Evolutionary conservation across 306 rosid genomes (phyloP).

Genomic region (Sicyos baderoa): DNA sequence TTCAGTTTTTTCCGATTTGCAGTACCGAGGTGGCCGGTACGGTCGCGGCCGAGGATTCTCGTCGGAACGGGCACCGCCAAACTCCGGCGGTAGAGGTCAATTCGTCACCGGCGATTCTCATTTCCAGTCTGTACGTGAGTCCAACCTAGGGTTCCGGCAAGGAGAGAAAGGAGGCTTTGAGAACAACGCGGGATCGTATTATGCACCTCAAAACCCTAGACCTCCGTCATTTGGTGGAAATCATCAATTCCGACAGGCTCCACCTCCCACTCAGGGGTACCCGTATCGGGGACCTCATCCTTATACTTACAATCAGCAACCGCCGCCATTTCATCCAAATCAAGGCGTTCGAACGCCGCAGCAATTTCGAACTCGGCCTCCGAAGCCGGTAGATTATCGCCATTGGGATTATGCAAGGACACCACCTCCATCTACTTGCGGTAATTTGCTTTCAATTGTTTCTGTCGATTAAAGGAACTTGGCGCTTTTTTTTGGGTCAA

Average conservation of each 20-base stretch:
- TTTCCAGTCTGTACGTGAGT: slow-evolving; percentile 45
- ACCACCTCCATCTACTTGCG: slow-evolving; percentile 36
- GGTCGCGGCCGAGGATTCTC: slow-evolving; percentile 37
- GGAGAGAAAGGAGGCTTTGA: slow-evolving; percentile 34
- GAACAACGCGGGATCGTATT: slow-evolving; percentile 24
- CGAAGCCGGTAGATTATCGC: slow-evolving; percentile 47
- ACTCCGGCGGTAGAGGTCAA: slow-evolving; percentile 31
- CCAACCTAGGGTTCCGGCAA: slow-evolving; percentile 33
- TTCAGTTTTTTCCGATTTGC: slow-evolving; percentile 14
- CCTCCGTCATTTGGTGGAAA: slow-evolving; percentile 18
- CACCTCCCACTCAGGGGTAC: slow-evolving; percentile 18
- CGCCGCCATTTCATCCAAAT: slow-evolving; percentile 17
- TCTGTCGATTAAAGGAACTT: not conserved
- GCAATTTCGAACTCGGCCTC: slow-evolving; percentile 26
- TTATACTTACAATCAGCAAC: slow-evolving; percentile 19
- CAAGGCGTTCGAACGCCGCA: slow-evolving; percentile 20
- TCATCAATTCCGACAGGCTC: slow-evolving; percentile 22
- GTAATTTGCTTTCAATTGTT: slow-evolving; percentile 29
- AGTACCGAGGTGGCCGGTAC: slow-evolving; percentile 52
- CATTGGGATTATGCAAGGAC: slow-evolving; percentile 59
- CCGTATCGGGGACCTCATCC: slow-evolving; percentile 26
- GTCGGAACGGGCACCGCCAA: slow-evolving; percentile 25
- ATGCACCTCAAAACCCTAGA: slow-evolving; percentile 14
- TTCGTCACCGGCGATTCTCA: slow-evolving; percentile 50
- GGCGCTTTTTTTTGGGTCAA: not conserved